Evolutionary conservation across 73 alveolate genomes (phyloP).

Genomic region (Paramecium octaurelia): DNA sequence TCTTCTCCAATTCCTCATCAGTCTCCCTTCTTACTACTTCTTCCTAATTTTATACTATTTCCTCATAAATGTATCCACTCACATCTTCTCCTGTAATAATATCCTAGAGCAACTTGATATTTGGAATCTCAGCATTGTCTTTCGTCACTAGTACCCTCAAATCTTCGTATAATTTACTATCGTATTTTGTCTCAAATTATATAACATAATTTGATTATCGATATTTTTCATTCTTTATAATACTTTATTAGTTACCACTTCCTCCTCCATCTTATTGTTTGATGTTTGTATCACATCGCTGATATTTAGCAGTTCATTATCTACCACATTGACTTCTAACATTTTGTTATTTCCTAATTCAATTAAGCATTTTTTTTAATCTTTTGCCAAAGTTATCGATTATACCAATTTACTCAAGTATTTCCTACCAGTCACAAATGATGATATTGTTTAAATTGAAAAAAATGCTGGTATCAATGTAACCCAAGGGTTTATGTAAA

Average conservation of each 20-base stretch:
- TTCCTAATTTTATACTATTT: background rate
- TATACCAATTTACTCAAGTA: background rate
- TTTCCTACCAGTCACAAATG: background rate
- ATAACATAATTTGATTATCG: background rate
- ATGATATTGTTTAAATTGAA: background rate
- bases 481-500: background rate
- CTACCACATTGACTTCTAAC: background rate
- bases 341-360: background rate
- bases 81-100: constrained; percentile 18
- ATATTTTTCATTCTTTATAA: constrained; percentile 13
- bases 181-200: background rate
- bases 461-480: background rate
- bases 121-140: background rate
- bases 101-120: background rate
- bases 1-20: background rate
- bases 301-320: background rate
- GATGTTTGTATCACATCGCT: background rate
- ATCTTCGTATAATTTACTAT: background rate
- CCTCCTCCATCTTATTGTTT: background rate
- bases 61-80: background rate
- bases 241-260: background rate
- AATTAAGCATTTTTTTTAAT: background rate
- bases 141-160: background rate
- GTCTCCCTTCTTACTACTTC: background rate
- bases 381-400: background rate